Evolutionary conservation across 768 basidiomycete genomes (phyloP).

Genomic region (Rhodosporidiobolus sp.): DNA sequence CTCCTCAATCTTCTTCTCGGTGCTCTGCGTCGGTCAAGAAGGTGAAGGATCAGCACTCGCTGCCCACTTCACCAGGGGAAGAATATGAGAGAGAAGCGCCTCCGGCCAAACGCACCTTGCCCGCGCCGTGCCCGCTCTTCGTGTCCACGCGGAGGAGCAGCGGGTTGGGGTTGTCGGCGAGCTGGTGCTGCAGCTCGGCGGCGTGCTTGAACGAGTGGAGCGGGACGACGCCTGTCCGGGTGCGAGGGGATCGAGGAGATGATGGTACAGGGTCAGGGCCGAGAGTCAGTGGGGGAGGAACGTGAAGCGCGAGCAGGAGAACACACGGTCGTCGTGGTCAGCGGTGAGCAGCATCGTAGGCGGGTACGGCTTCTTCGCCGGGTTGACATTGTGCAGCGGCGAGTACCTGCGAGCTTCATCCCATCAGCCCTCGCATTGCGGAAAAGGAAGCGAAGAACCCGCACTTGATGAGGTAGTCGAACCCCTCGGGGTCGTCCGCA

Average conservation of each 20-base stretch:
- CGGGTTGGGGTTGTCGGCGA: conserved; percentile 67
- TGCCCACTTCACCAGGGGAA: conserved; percentile 1
- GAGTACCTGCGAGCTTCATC: conserved; percentile 57
- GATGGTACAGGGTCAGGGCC: not conserved
- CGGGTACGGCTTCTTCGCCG: conserved; percentile 57
- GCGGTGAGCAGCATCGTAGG: conserved; percentile 57
- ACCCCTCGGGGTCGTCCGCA: conserved; percentile 69
- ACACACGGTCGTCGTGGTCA: conserved; percentile 39
- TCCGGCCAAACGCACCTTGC: conserved; percentile 53
- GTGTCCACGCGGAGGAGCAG: conserved; percentile 72
- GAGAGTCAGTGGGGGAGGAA: not conserved
- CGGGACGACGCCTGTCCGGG: conserved; percentile 63
- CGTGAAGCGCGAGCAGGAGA: not conserved
- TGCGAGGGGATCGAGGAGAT: not conserved
- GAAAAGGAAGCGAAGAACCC: not conserved
- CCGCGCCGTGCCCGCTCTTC: conserved; percentile 61
- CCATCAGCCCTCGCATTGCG: not conserved
- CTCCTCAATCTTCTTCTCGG: conserved; percentile 63
- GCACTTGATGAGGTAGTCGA: conserved; percentile 68
- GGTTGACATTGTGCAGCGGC: conserved; percentile 73
- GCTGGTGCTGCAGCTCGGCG: conserved; percentile 68
- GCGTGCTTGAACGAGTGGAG: conserved; percentile 80
- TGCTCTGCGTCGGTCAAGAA: conserved; percentile 24
- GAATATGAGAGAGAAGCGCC: not conserved
- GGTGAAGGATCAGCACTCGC: not conserved